These are phyloP conservation scores for Colletotrichum chlorophyti DNA, from an alignment of 2,329 filamentous ascomycete species.

Conservation along the genomic window DNA sequence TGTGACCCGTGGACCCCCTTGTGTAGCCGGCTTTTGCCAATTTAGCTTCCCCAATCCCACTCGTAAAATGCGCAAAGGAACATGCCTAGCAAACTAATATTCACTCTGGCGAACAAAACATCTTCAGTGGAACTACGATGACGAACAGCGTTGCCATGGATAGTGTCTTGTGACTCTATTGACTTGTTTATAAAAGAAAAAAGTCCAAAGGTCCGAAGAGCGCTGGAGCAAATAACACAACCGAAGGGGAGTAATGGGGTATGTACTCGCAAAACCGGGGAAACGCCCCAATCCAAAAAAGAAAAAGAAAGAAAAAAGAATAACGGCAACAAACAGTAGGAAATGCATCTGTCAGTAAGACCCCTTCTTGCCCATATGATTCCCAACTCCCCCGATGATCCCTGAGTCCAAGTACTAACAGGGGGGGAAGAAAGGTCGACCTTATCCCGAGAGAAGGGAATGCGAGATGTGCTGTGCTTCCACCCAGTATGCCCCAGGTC, in stretches of 20 bases:
- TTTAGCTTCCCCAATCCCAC: neutral
- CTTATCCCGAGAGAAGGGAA: constrained; percentile 3
- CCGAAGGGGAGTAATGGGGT: constrained; percentile 23
- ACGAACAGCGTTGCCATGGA: constrained; percentile 7
- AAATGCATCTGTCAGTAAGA: constrained; percentile 7
- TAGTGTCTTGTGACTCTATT: constrained; percentile 24
- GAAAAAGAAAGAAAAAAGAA: neutral
- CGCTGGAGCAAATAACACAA: constrained; percentile 8
- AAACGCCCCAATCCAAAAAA: constrained; percentile 22
- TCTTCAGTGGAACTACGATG: neutral
- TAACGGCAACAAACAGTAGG: constrained; percentile 16
- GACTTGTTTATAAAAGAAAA: constrained; percentile 6
- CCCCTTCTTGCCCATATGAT: constrained; percentile 2
- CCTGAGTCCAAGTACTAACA: neutral
- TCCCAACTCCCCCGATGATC: constrained; percentile 23
- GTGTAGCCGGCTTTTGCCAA: neutral
- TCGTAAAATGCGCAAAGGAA: neutral
- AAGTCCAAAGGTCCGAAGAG: neutral
- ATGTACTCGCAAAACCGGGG: constrained; percentile 18
- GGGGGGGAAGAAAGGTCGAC: neutral
- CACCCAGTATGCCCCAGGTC: constrained; percentile 8
- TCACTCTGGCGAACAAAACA: neutral
- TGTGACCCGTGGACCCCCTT: neutral
- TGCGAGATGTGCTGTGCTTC: constrained; percentile 24
- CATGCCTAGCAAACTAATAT: neutral